phyloP scores from a whole-genome alignment of 345 rosid species.

The Syzygium jambos region DNA sequence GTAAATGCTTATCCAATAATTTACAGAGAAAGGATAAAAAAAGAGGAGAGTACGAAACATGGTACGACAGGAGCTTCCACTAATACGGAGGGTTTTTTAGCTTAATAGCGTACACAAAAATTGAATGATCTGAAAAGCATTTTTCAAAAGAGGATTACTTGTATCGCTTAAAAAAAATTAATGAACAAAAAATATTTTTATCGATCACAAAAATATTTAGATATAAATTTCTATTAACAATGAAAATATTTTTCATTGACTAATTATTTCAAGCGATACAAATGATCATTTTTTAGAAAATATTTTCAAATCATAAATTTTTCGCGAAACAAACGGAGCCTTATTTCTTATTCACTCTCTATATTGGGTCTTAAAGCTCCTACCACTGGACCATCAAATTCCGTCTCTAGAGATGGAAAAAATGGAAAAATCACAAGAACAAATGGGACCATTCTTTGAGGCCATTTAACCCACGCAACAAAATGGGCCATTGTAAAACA shows the following conservation, averaged over 20 bases:
- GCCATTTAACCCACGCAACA: neutral
- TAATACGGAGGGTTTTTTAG: neutral
- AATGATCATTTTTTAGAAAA: neutral
- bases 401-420: neutral
- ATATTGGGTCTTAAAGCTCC: neutral
- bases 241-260: no score
- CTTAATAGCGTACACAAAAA: neutral
- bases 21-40: neutral
- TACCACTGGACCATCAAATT: neutral
- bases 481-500: neutral
- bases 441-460: neutral
- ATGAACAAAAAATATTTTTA: no score
- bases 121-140: no score
- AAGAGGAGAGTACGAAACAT: neutral
- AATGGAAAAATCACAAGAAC: neutral
- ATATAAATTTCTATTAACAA: no score
- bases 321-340: neutral
- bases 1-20: neutral
- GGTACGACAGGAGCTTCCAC: neutral
- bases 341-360: neutral
- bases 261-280: neutral
- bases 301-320: neutral
- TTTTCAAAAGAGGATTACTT: rapidly evolving
- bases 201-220: no score
- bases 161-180: no score